Conservation (phyloP, 352 stramenopile species). For the Aphanomyces invadans region DNA sequence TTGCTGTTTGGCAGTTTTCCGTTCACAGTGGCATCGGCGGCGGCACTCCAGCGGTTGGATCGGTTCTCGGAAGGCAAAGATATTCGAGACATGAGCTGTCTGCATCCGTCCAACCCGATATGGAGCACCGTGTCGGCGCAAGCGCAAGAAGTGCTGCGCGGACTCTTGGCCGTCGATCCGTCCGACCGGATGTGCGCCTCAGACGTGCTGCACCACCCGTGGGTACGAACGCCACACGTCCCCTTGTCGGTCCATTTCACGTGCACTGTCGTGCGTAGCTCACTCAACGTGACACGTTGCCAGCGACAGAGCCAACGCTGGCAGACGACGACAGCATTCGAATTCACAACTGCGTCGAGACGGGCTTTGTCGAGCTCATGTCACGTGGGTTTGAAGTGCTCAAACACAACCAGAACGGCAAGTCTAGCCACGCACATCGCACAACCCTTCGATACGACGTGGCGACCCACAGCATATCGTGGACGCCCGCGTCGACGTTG, state of each 20-base stretch:
- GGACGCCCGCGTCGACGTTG: slow-evolving; percentile 33
- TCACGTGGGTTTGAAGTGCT: slow-evolving; percentile 49
- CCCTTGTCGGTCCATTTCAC: too few species aligned
- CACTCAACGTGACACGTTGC: neutral
- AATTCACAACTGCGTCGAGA: slow-evolving; percentile 42
- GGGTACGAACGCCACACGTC: too few species aligned
- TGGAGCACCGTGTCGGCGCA: slow-evolving; percentile 45
- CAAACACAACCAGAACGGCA: slow-evolving; percentile 37
- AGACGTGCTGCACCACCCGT: slow-evolving; percentile 53
- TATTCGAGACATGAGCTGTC: slow-evolving; percentile 73
- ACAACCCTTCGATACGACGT: slow-evolving; percentile 52
- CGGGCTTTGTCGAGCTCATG: slow-evolving; percentile 62
- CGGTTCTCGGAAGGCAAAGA: slow-evolving; percentile 53
- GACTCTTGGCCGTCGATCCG: slow-evolving; percentile 46
- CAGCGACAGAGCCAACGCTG: neutral
- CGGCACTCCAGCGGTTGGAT: slow-evolving; percentile 52
- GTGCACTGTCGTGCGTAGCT: neutral
- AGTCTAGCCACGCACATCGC: slow-evolving; percentile 35
- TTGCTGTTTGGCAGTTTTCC: slow-evolving; percentile 70
- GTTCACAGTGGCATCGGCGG: slow-evolving; percentile 66
- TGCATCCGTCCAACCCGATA: slow-evolving; percentile 45
- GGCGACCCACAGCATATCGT: slow-evolving; percentile 40
- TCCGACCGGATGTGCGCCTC: slow-evolving; percentile 51
- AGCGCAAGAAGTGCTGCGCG: slow-evolving; percentile 53
- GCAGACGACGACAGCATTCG: slow-evolving; percentile 31